Percentiles rank a stretch among this genome's conserved stretches.
Conservation (phyloP, 2,329 filamentous ascomycete species). For the Ceratocystis colombiana region DNA sequence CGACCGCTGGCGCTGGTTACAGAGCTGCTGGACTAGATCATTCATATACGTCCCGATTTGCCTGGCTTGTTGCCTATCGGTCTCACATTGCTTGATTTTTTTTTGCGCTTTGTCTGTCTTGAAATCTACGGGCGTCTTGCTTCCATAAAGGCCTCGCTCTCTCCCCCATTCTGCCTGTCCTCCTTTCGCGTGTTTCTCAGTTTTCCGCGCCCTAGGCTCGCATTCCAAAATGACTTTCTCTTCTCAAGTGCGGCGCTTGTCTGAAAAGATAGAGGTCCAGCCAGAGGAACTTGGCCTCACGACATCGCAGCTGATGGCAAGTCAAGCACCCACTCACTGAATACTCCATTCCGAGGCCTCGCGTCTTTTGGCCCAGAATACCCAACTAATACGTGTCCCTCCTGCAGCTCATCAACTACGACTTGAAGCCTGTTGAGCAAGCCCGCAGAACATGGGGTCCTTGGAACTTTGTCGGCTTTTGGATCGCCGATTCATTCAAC, state of each 20-base stretch:
- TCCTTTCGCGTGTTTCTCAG: background rate
- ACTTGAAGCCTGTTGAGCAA: conserved; percentile 71
- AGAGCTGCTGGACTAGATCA: background rate
- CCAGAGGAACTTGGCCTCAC: conserved; percentile 62
- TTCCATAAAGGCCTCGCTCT: background rate
- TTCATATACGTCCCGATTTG: no score
- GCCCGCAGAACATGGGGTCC: conserved; percentile 71
- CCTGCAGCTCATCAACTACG: conserved; percentile 62
- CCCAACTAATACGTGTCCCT: conserved; percentile 15
- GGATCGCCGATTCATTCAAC: conserved; percentile 77
- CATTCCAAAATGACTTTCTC: conserved; percentile 11
- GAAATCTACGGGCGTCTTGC: background rate
- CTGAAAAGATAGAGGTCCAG: conserved; percentile 58
- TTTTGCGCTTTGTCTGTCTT: background rate
- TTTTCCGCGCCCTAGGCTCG: background rate
- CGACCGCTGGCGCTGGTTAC: background rate
- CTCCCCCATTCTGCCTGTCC: background rate
- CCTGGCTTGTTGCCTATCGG: background rate
- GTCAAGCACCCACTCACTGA: conserved; percentile 23
- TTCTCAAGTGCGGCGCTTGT: conserved; percentile 31
- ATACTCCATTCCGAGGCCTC: background rate
- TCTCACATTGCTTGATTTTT: background rate
- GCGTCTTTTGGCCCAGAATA: background rate
- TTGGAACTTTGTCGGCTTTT: conserved; percentile 83
- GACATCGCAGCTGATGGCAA: conserved; percentile 66